phyloP scores from a whole-genome alignment of 2,329 filamentous ascomycete genomes.

The Moelleriella libera region DNA sequence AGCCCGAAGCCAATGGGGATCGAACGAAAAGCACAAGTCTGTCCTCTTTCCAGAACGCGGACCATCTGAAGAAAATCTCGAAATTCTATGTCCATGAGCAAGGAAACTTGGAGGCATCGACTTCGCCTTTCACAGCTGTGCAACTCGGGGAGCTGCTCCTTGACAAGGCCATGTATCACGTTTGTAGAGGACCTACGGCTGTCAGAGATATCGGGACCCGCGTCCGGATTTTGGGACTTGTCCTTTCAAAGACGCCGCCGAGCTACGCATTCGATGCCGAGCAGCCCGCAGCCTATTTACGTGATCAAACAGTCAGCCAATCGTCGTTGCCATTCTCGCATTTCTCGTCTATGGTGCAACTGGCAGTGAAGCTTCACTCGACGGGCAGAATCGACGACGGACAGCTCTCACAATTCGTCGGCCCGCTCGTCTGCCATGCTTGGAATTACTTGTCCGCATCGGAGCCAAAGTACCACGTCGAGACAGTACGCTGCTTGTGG shows the following conservation, averaged over 20 bases:
- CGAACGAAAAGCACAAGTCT: slow-evolving; percentile 2
- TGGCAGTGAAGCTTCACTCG: slow-evolving; percentile 41
- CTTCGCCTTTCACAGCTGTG: slow-evolving; percentile 42
- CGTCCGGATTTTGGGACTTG: slow-evolving; percentile 42
- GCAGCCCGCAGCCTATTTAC: slow-evolving; percentile 35
- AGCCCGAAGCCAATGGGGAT: slow-evolving; percentile 7
- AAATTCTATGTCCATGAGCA: slow-evolving; percentile 58
- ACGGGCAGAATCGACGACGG: slow-evolving; percentile 33
- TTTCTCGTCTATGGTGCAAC: slow-evolving; percentile 44
- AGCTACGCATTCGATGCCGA: slow-evolving; percentile 28
- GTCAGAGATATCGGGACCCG: slow-evolving; percentile 38
- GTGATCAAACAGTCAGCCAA: slow-evolving; percentile 26
- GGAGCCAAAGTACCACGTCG: slow-evolving; percentile 85
- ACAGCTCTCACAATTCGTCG: slow-evolving; percentile 49
- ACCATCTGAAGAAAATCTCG: slow-evolving; percentile 46
- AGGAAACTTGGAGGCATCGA: slow-evolving; percentile 49
- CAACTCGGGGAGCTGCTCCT: slow-evolving; percentile 49
- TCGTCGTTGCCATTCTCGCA: slow-evolving; percentile 32
- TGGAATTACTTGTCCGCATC: slow-evolving; percentile 75
- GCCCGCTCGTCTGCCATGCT: slow-evolving; percentile 53
- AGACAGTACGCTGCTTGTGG: slow-evolving; percentile 78
- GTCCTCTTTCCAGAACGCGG: slow-evolving; percentile 16
- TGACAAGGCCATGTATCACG: slow-evolving; percentile 40
- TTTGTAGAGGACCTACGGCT: slow-evolving; percentile 29
- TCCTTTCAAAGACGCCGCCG: slow-evolving; percentile 37